Evolutionary conservation across 306 rosid genomes (phyloP).

Genomic region (Herpetospermum pedunculosum): DNA sequence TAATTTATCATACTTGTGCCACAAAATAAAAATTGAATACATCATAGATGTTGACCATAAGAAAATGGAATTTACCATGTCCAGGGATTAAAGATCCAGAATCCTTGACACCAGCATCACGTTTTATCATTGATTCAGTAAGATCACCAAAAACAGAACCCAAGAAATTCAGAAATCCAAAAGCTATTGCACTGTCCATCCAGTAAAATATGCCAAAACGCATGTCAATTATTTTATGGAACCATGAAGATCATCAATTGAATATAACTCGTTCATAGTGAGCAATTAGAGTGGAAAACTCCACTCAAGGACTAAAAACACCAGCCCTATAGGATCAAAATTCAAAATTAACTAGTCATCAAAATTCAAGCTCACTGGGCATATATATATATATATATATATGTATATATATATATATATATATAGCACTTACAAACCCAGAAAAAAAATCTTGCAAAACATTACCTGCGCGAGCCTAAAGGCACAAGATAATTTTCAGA

Average conservation of each 20-base stretch:
- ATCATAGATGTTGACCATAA: background rate
- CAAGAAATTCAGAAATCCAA: conserved; percentile 72
- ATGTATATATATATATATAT: too few relatives aligned
- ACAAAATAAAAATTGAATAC: background rate
- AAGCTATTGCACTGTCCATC: conserved; percentile 56
- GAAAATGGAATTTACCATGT: conserved; percentile 57
- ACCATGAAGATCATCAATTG: background rate
- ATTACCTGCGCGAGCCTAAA: background rate
- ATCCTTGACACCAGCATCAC: conserved; percentile 96
- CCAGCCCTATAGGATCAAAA: background rate
- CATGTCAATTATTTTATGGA: conserved; percentile 1
- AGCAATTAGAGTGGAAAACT: background rate
- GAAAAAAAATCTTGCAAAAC: background rate
- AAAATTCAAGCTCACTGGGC: background rate
- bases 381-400: too few relatives aligned
- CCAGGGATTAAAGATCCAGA: conserved; percentile 96
- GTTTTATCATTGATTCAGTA: conserved; percentile 96
- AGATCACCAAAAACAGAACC: conserved; percentile 92
- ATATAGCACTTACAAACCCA: background rate
- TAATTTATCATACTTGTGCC: background rate
- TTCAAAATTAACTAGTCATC: background rate
- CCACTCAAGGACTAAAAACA: background rate
- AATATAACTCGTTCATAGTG: background rate
- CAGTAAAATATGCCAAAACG: conserved; percentile 5
- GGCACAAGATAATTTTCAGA: background rate